Percentiles rank a stretch among this genome's conserved stretches.
These are phyloP conservation scores for Apodospora peruviana DNA, from an alignment of 495 filamentous ascomycete species.

Conservation along the genomic window DNA sequence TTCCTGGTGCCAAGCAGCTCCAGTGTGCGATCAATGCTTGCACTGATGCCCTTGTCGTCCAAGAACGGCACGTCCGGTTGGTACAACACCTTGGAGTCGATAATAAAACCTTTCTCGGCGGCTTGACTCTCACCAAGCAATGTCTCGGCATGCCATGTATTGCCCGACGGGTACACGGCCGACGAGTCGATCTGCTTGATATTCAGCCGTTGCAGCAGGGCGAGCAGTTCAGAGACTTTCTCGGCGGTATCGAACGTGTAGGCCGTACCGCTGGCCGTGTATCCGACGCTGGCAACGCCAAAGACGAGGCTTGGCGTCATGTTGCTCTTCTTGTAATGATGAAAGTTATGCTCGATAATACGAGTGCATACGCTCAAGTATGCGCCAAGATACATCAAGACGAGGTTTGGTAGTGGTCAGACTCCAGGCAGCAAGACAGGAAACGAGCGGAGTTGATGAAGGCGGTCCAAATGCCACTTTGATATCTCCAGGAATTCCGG, in stretches of 20 bases:
- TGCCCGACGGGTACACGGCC: conserved; percentile 5
- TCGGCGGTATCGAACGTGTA: conserved; percentile 6
- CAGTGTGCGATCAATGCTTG: conserved; percentile 17
- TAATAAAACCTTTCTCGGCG: conserved; percentile 15
- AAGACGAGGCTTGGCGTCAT: too few species aligned
- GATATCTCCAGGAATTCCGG: too few species aligned
- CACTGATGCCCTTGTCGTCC: conserved; percentile 8
- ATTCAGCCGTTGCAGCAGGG: neutral
- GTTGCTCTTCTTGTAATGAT: too few species aligned
- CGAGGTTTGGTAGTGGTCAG: too few species aligned
- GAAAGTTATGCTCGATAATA: too few species aligned
- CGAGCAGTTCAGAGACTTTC: conserved; percentile 9
- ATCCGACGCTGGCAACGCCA: conserved; percentile 5
- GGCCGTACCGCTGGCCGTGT: neutral
- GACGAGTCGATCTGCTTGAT: conserved; percentile 7
- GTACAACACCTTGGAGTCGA: conserved; percentile 23
- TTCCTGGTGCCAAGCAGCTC: conserved; percentile 8
- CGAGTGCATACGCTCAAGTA: too few species aligned
- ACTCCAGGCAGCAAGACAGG: too few species aligned
- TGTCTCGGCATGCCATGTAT: conserved; percentile 11
- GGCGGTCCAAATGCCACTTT: too few species aligned
- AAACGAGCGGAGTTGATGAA: too few species aligned
- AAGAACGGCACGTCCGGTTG: conserved; percentile 3
- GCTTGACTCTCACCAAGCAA: conserved; percentile 20
- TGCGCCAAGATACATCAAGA: too few species aligned